Evolutionary conservation across 176 grass and related monocot species (phyloP).

Genomic region (Tillandsia leiboldiana): DNA sequence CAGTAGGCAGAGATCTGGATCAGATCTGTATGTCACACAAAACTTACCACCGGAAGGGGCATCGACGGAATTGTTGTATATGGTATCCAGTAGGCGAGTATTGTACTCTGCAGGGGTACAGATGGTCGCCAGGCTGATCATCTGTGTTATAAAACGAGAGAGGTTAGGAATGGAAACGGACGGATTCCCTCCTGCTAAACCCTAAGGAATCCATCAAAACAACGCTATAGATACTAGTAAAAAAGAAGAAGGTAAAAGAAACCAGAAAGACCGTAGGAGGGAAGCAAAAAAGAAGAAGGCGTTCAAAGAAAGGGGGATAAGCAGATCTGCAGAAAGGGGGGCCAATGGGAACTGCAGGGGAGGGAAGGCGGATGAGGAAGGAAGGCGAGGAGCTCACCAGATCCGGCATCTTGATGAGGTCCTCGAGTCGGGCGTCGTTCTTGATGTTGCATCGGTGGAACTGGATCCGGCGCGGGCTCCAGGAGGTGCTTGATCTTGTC

Average conservation of each 20-base stretch:
- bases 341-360: too few relatives aligned
- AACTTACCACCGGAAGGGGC: too few relatives aligned
- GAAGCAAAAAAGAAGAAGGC: too few relatives aligned
- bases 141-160: constrained; percentile 29
- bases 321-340: constrained; percentile 25
- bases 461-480: constrained; percentile 50
- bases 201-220: not conserved
- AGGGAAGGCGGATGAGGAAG: too few relatives aligned
- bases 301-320: too few relatives aligned
- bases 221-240: not conserved
- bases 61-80: too few relatives aligned
- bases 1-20: constrained; percentile 5
- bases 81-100: too few relatives aligned
- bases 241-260: not conserved
- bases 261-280: too few relatives aligned
- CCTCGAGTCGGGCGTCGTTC: constrained; percentile 78
- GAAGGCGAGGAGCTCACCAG: too few relatives aligned
- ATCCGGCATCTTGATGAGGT: constrained; percentile 24
- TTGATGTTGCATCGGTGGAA: constrained; percentile 98
- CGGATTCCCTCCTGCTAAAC: too few relatives aligned
- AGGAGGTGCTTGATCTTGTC: constrained; percentile 43
- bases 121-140: constrained; percentile 14
- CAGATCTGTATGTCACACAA: not conserved
- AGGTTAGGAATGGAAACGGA: not conserved
- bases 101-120: too few relatives aligned